Percentiles rank a stretch among this genome's conserved stretches.
Conservation (phyloP, 2,329 filamentous ascomycete genomes). For the Diaporthe australafricana region DNA sequence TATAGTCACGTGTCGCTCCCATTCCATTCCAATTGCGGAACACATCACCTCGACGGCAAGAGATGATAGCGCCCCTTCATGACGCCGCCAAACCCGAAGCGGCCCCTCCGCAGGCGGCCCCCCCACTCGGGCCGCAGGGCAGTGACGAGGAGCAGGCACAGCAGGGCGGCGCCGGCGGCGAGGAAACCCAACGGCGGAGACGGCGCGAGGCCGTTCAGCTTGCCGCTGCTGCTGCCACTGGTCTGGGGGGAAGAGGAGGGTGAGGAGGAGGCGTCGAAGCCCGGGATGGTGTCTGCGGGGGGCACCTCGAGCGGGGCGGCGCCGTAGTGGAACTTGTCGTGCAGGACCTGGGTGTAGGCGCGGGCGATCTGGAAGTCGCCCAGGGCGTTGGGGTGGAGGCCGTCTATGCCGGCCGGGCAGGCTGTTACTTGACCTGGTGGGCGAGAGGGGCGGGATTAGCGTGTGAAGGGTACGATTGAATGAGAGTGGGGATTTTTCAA, state of each 20-base stretch:
- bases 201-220: not conserved
- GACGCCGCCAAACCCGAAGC: slow-evolving; percentile 13
- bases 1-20: not conserved
- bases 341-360: slow-evolving; percentile 50
- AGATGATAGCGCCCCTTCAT: slow-evolving; percentile 19
- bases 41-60: slow-evolving; percentile 5
- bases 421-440: slow-evolving; percentile 39
- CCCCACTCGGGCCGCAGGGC: slow-evolving; percentile 23
- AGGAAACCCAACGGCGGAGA: slow-evolving; percentile 7
- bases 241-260: not conserved
- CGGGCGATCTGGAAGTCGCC: slow-evolving; percentile 56
- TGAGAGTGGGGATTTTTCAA: not conserved
- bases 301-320: slow-evolving; percentile 42
- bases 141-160: slow-evolving; percentile 5
- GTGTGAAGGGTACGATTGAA: not conserved
- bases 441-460: not conserved
- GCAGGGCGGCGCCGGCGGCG: not conserved
- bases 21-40: too few species aligned
- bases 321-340: slow-evolving; percentile 42
- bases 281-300: not conserved
- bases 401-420: slow-evolving; percentile 51
- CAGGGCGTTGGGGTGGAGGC: slow-evolving; percentile 54
- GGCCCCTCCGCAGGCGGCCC: slow-evolving; percentile 2
- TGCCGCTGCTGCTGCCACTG: not conserved
- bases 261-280: not conserved